Evolutionary conservation across 345 rosid species (phyloP), one percentile per base, ranked within the genome.

Genomic region (Eutrema heterophyllum): DNA sequence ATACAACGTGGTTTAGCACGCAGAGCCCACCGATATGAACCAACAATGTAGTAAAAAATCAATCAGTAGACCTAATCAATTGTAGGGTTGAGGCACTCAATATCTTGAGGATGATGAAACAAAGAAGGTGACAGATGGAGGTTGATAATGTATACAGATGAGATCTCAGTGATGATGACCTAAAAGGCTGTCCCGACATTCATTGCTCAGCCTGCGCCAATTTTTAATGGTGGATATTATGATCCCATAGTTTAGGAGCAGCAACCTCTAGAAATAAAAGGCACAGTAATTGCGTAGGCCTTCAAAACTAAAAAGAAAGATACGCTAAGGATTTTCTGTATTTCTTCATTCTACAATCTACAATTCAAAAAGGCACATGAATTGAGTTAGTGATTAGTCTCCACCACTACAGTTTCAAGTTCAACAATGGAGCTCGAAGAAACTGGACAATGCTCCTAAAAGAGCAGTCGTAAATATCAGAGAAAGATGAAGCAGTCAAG

Each of bases 61-160:
- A n/a, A 62, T 44, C 53, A 30, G 53, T 78, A 80, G 69, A 78
- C 41, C 8, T 49, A 33, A 51, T 50, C 21, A 36, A 21, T 24
- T 35, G 59, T 36, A 36, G 48, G 5, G 4, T 18, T 79, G 77
- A 81, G 59, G 70, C 24, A 32, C 81, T 81, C 48, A 77, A 40
- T 40, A 91, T 72, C 75, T 84, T 80, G 71, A 72, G 72, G 74
- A 85, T 43, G 53, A 84, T 75, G 83, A 82, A 87, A 68, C 79
- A 65, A 33, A 85, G 81, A 73, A 89, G 79, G 52, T 48, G 52
- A 49, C 29, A 18, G 32, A 49, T 49, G 53, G 53, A 46, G 9
- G 6, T 15, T 15, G 51, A 15, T 40, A 29, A 29, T 29, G 32
- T 29, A 29, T 29, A 5, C 4, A 40, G 39, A 40, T 40, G 18